Percentiles rank a stretch among this genome's conserved stretches.
Conservation (phyloP, 2,329 filamentous ascomycete species). For the Fusarium continuum region DNA sequence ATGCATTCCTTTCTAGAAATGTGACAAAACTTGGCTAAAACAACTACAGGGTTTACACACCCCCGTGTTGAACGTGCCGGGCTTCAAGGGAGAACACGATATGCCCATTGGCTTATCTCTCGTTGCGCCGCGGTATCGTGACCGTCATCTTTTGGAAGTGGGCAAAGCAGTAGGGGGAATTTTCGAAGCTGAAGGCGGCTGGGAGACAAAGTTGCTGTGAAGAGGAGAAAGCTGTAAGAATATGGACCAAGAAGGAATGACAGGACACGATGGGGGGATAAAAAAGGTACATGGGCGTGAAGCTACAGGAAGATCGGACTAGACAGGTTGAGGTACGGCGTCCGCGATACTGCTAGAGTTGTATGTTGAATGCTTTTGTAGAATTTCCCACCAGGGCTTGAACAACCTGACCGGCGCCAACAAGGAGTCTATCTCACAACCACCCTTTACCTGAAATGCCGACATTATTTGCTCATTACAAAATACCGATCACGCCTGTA, state of each 20-base stretch:
- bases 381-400: slow-evolving; percentile 11
- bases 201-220: slow-evolving; percentile 34
- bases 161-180: slow-evolving; percentile 51
- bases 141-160: slow-evolving; percentile 55
- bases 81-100: slow-evolving; percentile 61
- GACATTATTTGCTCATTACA: slow-evolving; percentile 34
- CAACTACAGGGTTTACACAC: slow-evolving; percentile 59
- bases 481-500: slow-evolving; percentile 23
- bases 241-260: slow-evolving; percentile 4
- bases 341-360: not conserved
- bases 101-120: slow-evolving; percentile 69
- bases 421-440: slow-evolving; percentile 7
- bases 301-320: slow-evolving; percentile 1
- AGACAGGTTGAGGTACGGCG: not conserved
- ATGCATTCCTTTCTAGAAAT: not conserved
- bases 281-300: slow-evolving; percentile 4
- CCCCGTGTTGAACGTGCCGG: slow-evolving; percentile 71
- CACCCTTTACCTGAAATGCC: slow-evolving; percentile 2
- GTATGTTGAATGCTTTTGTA: slow-evolving; percentile 33
- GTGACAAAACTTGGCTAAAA: not conserved
- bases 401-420: slow-evolving; percentile 9
- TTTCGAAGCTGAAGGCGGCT: slow-evolving; percentile 46
- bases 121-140: slow-evolving; percentile 58
- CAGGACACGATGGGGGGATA: not conserved
- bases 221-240: not conserved